phyloP scores from a whole-genome alignment of 352 stramenopile genomes.

The Globisporangium abappressorium region DNA sequence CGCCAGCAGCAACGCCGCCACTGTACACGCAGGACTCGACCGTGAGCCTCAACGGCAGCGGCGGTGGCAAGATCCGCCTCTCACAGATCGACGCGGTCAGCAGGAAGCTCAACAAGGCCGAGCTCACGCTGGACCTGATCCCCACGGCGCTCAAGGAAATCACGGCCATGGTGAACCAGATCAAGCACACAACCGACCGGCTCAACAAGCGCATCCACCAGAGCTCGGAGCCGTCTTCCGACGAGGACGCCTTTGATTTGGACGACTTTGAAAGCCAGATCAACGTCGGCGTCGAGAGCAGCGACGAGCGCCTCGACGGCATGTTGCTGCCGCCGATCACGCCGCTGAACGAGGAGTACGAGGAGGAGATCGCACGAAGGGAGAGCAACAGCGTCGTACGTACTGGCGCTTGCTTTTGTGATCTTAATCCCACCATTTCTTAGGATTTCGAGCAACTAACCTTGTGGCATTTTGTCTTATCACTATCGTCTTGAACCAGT shows the following conservation, averaged over 20 bases:
- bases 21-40: conserved; percentile 9
- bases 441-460: background rate
- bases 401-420: background rate
- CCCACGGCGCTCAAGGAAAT: conserved; percentile 61
- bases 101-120: conserved; percentile 48
- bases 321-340: conserved; percentile 19
- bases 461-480: background rate
- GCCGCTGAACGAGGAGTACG: conserved; percentile 52
- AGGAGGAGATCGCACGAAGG: conserved; percentile 57
- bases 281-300: conserved; percentile 22
- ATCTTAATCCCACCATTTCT: background rate
- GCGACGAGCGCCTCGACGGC: conserved; percentile 10
- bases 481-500: background rate
- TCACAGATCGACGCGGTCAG: conserved; percentile 48
- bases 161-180: conserved; percentile 66
- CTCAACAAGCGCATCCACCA: conserved; percentile 47
- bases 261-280: conserved; percentile 41
- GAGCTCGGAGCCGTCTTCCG: conserved; percentile 25
- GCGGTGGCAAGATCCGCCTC: conserved; percentile 14
- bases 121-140: conserved; percentile 52
- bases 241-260: conserved; percentile 50
- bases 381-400: conserved; percentile 46
- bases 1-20: background rate
- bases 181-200: conserved; percentile 60
- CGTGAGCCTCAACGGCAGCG: conserved; percentile 4